Conservation (phyloP, 805 yeast genomes). For the Pichia nanzhaoensis region DNA sequence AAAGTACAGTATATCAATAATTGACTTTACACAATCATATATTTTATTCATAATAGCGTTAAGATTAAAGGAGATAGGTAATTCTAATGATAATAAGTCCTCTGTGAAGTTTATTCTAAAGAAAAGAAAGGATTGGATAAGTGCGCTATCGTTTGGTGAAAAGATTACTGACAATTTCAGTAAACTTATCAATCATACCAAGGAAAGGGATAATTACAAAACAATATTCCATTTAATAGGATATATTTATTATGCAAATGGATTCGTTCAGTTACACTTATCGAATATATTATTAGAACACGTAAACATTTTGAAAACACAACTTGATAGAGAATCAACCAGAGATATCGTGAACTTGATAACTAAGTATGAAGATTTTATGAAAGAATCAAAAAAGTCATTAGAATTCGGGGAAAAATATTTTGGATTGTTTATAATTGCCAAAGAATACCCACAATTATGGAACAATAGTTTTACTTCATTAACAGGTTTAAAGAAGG, state of each 20-base stretch:
- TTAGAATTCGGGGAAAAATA: slow-evolving; percentile 16
- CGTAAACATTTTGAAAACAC: neutral
- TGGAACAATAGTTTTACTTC: slow-evolving; percentile 9
- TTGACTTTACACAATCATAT: slow-evolving; percentile 22
- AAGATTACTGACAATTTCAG: slow-evolving; percentile 20
- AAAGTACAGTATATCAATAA: slow-evolving; percentile 12
- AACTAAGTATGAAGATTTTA: neutral
- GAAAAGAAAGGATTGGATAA: slow-evolving; percentile 7
- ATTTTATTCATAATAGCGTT: slow-evolving; percentile 23
- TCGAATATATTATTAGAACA: neutral
- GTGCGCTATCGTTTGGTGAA: slow-evolving; percentile 3
- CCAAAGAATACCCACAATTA: slow-evolving; percentile 15
- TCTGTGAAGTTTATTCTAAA: slow-evolving; percentile 13
- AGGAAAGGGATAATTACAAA: neutral
- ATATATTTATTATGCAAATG: slow-evolving; percentile 11
- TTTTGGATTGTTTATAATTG: slow-evolving; percentile 13
- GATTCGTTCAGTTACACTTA: slow-evolving; percentile 8
- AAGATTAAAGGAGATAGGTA: slow-evolving; percentile 16
- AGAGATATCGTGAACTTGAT: slow-evolving; percentile 12
- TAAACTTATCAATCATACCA: neutral
- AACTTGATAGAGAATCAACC: neutral
- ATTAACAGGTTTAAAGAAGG: slow-evolving; percentile 3
- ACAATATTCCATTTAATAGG: slow-evolving; percentile 6
- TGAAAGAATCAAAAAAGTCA: slow-evolving; percentile 10
- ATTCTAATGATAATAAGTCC: neutral